Percentiles rank a stretch among this genome's conserved stretches.
These are phyloP conservation scores for Erodium maritimum DNA, from an alignment of 345 rosid species.

Conservation along the genomic window DNA sequence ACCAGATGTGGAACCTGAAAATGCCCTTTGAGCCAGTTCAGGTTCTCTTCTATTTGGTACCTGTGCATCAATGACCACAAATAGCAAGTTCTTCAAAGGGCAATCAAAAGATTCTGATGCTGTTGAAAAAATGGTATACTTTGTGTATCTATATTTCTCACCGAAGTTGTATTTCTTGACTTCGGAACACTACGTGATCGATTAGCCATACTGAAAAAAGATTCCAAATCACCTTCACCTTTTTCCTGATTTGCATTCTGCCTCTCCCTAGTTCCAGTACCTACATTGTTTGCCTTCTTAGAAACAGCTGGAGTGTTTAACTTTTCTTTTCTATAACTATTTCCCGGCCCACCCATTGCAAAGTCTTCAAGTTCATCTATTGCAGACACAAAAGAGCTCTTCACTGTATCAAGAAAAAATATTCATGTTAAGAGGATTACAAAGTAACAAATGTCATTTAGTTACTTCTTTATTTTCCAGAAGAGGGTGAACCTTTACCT, in stretches of 20 bases:
- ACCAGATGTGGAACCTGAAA: constrained; percentile 32
- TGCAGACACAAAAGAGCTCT: constrained; percentile 34
- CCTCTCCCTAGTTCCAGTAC: neutral
- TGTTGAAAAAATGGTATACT: neutral
- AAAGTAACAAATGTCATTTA: neutral
- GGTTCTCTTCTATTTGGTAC: constrained; percentile 23
- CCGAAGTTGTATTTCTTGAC: constrained; percentile 39
- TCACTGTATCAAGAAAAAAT: constrained; percentile 28
- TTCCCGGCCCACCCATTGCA: constrained; percentile 41
- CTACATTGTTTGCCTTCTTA: neutral
- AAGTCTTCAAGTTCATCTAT: constrained; percentile 71
- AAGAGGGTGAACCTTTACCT: constrained; percentile 34
- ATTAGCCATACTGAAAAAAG: constrained; percentile 34
- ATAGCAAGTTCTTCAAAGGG: constrained; percentile 13
- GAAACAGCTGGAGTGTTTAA: constrained; percentile 1
- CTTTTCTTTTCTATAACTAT: constrained; percentile 17
- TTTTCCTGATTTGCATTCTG: constrained; percentile 19
- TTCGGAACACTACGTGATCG: constrained; percentile 73
- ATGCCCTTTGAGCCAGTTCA: constrained; percentile 23
- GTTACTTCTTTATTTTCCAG: constrained; percentile 6
- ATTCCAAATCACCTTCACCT: constrained; percentile 53
- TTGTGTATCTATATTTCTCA: constrained; percentile 24
- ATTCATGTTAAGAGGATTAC: constrained; percentile 3
- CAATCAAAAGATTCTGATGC: constrained; percentile 6
- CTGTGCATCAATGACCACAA: constrained; percentile 29